These are phyloP conservation scores for Gossypium ekmanianum DNA, from an alignment of 345 rosid species.

Conservation along the genomic window DNA sequence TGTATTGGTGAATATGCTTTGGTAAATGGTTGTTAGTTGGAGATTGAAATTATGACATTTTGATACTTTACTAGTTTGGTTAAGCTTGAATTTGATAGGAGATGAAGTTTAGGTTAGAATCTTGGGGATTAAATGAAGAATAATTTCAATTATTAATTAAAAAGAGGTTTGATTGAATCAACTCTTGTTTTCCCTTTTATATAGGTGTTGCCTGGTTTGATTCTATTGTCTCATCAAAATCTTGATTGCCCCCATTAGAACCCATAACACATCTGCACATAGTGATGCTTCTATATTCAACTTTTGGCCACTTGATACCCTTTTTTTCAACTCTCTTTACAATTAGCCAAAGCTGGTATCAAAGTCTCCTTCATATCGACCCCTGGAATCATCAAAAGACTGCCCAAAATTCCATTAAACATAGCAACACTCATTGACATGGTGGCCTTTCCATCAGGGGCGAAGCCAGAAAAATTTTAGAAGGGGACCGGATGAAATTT, in stretches of 20 bases:
- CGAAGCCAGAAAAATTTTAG: too few species aligned
- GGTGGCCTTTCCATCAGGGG: slow-evolving; percentile 8
- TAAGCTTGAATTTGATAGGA: too few species aligned
- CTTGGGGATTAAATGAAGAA: too few species aligned
- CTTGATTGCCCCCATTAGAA: background rate
- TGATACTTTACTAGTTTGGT: too few species aligned
- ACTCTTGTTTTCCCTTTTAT: background rate
- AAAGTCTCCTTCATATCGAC: slow-evolving; percentile 26
- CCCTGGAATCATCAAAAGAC: slow-evolving; percentile 25
- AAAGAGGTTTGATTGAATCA: too few species aligned
- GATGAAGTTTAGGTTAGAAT: too few species aligned
- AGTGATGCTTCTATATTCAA: background rate
- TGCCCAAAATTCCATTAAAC: slow-evolving; percentile 28
- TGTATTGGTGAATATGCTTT: too few species aligned
- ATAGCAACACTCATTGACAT: slow-evolving; percentile 1
- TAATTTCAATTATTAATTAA: too few species aligned
- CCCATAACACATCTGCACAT: background rate
- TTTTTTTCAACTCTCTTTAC: background rate
- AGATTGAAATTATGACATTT: too few species aligned
- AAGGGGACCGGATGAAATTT: too few species aligned
- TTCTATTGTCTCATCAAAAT: background rate
- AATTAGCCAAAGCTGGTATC: slow-evolving; percentile 12
- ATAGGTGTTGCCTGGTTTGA: background rate
- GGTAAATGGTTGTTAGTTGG: too few species aligned
- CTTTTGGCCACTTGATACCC: slow-evolving; percentile 7